Conservation (phyloP, 192 early-diverging fungal species). For the Lunasporangiospora selenospora region DNA sequence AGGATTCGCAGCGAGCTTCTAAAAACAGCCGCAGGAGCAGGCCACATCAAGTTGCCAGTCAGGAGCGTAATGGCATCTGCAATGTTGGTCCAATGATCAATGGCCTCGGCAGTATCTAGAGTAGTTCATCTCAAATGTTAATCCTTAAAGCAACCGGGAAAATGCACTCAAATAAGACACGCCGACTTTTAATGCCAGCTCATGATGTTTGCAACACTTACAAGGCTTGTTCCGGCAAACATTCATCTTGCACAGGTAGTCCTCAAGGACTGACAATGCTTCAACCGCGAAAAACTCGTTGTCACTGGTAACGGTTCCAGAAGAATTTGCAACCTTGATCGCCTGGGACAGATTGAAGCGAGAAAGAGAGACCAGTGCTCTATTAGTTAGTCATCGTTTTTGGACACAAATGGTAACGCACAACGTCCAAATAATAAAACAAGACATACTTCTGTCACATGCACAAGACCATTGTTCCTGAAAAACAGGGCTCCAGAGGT, state of each 20-base stretch:
- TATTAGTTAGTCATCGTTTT: no score
- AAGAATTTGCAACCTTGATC: background rate
- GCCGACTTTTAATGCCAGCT: no score
- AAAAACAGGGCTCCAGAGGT: conserved; percentile 18
- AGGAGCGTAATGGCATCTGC: conserved; percentile 13
- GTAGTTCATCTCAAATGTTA: no score
- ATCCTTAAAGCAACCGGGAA: no score
- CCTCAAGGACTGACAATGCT: conserved; percentile 13
- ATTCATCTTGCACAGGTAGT: conserved; percentile 30
- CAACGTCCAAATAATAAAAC: background rate
- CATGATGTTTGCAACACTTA: no score
- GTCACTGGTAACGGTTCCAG: conserved; percentile 17
- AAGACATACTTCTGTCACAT: conserved; percentile 36
- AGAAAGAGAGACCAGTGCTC: no score
- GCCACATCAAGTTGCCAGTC: conserved; percentile 36
- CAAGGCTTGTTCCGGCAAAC: conserved; percentile 28
- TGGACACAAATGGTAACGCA: no score
- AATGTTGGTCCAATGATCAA: conserved; percentile 48
- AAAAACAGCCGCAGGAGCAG: conserved; percentile 21
- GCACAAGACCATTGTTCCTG: conserved; percentile 15
- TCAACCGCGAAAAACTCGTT: conserved; percentile 30
- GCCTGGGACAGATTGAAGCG: no score
- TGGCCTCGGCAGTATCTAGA: conserved; percentile 31
- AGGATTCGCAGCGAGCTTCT: conserved; percentile 17
- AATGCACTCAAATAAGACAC: no score